phyloP scores from a whole-genome alignment of 768 basidiomycete genomes.

The Daedalea quercina region DNA sequence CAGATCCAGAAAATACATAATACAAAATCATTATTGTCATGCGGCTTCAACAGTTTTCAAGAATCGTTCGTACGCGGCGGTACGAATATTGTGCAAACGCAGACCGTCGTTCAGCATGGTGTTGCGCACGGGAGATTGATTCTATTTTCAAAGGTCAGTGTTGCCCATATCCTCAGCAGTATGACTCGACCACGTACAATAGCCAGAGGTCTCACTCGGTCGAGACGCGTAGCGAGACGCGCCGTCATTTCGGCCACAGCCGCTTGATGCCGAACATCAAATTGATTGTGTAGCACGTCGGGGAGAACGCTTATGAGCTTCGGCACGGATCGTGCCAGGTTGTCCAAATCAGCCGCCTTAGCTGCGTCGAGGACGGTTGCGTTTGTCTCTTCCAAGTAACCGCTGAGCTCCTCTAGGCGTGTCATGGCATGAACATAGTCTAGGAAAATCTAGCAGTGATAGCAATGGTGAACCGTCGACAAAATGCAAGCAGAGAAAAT shows the following conservation, averaged over 20 bases:
- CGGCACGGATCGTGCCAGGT: constrained; percentile 51
- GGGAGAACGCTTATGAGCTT: constrained; percentile 64
- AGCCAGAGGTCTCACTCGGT: constrained; percentile 51
- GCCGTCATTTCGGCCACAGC: constrained; percentile 70
- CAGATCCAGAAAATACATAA: background rate
- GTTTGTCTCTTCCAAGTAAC: constrained; percentile 32
- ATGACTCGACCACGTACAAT: constrained; percentile 42
- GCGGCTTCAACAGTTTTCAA: constrained; percentile 42
- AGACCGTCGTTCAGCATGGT: constrained; percentile 48
- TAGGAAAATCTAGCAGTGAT: constrained; percentile 45
- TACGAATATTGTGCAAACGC: constrained; percentile 56
- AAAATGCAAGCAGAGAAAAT: background rate
- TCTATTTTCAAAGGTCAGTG: constrained; percentile 13
- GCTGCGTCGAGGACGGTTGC: constrained; percentile 38
- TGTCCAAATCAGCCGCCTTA: constrained; percentile 50
- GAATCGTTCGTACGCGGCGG: constrained; percentile 59
- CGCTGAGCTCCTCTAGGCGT: constrained; percentile 49
- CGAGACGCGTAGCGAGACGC: constrained; percentile 50
- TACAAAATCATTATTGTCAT: constrained; percentile 2
- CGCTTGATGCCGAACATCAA: constrained; percentile 59
- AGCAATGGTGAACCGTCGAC: no score
- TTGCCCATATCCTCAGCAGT: background rate
- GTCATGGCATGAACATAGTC: constrained; percentile 67
- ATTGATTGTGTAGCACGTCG: constrained; percentile 51
- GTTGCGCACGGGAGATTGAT: constrained; percentile 38